Evolutionary conservation across 2,329 filamentous ascomycete genomes (phyloP), one percentile per base, ranked within the genome.

Genomic region (Paraphoma chrysanthemicola): DNA sequence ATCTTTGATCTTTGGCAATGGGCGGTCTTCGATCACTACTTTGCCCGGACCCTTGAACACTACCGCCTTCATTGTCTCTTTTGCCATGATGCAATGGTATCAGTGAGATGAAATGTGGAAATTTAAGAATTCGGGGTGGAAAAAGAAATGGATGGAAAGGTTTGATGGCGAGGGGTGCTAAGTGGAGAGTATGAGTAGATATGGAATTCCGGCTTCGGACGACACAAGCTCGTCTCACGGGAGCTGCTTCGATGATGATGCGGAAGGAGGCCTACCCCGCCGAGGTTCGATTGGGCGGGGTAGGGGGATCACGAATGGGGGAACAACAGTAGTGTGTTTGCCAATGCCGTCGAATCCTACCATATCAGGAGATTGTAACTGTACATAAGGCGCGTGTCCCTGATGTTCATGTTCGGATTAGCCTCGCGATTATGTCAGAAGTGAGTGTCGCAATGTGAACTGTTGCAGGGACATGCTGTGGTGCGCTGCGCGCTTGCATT

Each of bases 41-140:
- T 91, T 87, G 69, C 85, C 83, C 4, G 90, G 89, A 2, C 90
- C 92, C 60, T 94, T 89, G 79, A 97, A 96, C 52, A 97, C 86
- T 30, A 97, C 91, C 30, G 92, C 92, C 76, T 91, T 90, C 93
- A 97, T 97, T 0, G 85, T 71, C 23, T 62, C 60, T 44, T 64
- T 59, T 6, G 60, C 43, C 67, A 71, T 67, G 33, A n/a, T 63
- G 44, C 11, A 38, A 14, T n/a, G 14, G 6, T 5, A 16, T 14
- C n/a, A 6, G 23, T 14, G n/a, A 11, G 1, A 12, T 16, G 9
- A 23, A 17, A 51, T 4, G 38, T 14, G 23, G 45, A 39, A 39
- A 23, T 23, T 23, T 23, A 5, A 5, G 5, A 23, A 23, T 23
- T 23, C 23, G 23, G 23, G 23, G 17, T 12, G 11, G 29, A 44